Percentiles rank a stretch among this genome's conserved stretches.
phyloP scores from a whole-genome alignment of 148 eudicot species.

The Heliosperma pusillum region DNA sequence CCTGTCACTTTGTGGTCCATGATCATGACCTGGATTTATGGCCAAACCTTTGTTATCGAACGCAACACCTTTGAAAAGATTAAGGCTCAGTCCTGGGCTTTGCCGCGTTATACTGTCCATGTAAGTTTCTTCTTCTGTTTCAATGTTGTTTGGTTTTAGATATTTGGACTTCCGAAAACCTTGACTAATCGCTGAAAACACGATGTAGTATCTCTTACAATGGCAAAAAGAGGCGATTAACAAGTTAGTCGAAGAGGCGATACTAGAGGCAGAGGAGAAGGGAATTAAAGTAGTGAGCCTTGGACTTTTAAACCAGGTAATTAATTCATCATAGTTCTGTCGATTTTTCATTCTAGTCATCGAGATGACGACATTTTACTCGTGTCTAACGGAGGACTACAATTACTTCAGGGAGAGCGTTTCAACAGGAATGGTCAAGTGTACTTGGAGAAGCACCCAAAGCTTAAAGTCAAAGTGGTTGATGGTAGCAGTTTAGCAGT shows the following conservation, averaged over 20 bases:
- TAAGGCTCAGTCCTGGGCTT: conserved; percentile 61
- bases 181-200: background rate
- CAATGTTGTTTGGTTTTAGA: background rate
- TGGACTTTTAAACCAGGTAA: conserved; percentile 55
- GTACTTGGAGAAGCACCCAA: conserved; percentile 44
- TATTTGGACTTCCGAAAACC: background rate
- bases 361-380: background rate
- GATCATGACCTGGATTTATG: conserved; percentile 48
- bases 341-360: background rate
- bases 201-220: conserved; percentile 35
- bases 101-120: conserved; percentile 60
- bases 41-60: conserved; percentile 50
- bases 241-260: conserved; percentile 48
- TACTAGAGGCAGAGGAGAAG: conserved; percentile 42
- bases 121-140: conserved; percentile 25
- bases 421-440: conserved; percentile 53
- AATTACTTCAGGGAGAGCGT: conserved; percentile 39
- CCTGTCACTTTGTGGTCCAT: conserved; percentile 64
- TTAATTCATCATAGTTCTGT: background rate
- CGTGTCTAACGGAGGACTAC: background rate
- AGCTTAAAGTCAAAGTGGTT: conserved; percentile 60
- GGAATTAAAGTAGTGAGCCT: conserved; percentile 46
- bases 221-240: conserved; percentile 41
- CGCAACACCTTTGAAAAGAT: conserved; percentile 50
- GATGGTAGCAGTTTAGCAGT: conserved; percentile 74